phyloP scores from a whole-genome alignment of 2,329 filamentous ascomycete species.

The Bipolaris zeicola region DNA sequence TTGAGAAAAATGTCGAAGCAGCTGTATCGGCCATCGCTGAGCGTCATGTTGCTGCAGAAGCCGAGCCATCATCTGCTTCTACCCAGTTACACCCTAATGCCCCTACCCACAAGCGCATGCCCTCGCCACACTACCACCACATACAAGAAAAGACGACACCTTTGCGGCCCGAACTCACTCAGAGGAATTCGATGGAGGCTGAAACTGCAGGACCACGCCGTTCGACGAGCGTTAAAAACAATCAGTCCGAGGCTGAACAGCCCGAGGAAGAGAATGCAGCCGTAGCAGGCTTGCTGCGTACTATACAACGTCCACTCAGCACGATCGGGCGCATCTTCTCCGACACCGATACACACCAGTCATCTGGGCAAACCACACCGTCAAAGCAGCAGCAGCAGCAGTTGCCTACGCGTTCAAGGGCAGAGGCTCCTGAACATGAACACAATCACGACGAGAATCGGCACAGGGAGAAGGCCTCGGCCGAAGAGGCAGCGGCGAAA shows the following conservation, averaged over 20 bases:
- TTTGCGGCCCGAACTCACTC: conserved; percentile 63
- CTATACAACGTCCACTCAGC: conserved; percentile 87
- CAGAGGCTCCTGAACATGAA: conserved; percentile 28
- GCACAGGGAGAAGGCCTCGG: conserved; percentile 58
- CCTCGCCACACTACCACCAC: conserved; percentile 52
- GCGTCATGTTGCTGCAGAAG: conserved; percentile 66
- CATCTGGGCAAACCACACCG: conserved; percentile 49
- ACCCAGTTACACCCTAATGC: conserved; percentile 26
- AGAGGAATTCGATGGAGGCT: conserved; percentile 64
- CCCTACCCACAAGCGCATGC: conserved; percentile 42
- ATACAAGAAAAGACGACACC: conserved; percentile 57
- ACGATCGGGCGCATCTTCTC: conserved; percentile 96
- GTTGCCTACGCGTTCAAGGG: conserved; percentile 52
- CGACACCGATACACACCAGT: conserved; percentile 58
- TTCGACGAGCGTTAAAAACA: conserved; percentile 57
- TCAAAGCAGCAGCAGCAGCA: conserved; percentile 56
- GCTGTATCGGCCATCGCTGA: conserved; percentile 96
- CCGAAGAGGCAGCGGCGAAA: conserved; percentile 85
- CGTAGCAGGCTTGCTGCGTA: conserved; percentile 82
- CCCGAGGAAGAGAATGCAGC: conserved; percentile 74
- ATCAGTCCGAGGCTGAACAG: conserved; percentile 38
- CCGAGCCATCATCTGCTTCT: conserved; percentile 18
- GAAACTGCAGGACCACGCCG: conserved; percentile 64
- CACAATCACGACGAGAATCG: conserved; percentile 35
- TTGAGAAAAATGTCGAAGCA: conserved; percentile 93